A percentile compares a stretch with the other conserved stretches of the same genome.
Conservation (phyloP, 768 basidiomycete species). For the Leucosporidium scottii region DNA sequence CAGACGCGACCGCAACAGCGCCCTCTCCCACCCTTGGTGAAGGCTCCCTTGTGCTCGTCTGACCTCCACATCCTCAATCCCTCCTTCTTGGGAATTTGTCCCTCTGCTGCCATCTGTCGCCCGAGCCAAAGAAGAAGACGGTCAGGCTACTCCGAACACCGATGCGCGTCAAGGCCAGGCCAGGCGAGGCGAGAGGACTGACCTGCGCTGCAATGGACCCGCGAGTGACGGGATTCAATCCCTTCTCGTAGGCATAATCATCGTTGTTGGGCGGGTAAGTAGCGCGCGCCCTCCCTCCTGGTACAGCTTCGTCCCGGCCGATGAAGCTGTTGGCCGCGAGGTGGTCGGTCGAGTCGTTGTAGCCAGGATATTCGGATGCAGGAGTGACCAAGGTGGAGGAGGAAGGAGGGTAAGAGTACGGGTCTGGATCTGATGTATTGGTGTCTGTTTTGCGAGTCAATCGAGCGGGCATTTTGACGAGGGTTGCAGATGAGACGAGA, state of each 20-base stretch:
- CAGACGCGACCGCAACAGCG: slow-evolving; percentile 31
- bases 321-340: neutral
- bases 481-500: neutral
- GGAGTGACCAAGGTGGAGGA: neutral
- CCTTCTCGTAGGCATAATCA: slow-evolving; percentile 3
- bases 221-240: slow-evolving; percentile 18
- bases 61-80: slow-evolving; percentile 37
- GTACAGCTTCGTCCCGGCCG: neutral
- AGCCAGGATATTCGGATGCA: neutral
- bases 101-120: slow-evolving; percentile 35
- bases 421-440: too few relatives aligned
- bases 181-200: neutral
- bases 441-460: too few relatives aligned
- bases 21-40: slow-evolving; percentile 30
- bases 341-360: neutral
- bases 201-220: slow-evolving; percentile 33
- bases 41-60: slow-evolving; percentile 37
- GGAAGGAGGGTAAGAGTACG: neutral
- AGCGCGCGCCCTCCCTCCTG: neutral
- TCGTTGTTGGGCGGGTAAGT: slow-evolving; percentile 8
- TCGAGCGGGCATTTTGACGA: too few relatives aligned
- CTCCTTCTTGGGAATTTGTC: slow-evolving; percentile 38
- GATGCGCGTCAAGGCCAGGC: neutral
- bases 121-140: neutral
- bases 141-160: neutral